Base-by-base conservation (phyloP, 139 green algal species). In the Tetratostichococcus sp. region DNA sequence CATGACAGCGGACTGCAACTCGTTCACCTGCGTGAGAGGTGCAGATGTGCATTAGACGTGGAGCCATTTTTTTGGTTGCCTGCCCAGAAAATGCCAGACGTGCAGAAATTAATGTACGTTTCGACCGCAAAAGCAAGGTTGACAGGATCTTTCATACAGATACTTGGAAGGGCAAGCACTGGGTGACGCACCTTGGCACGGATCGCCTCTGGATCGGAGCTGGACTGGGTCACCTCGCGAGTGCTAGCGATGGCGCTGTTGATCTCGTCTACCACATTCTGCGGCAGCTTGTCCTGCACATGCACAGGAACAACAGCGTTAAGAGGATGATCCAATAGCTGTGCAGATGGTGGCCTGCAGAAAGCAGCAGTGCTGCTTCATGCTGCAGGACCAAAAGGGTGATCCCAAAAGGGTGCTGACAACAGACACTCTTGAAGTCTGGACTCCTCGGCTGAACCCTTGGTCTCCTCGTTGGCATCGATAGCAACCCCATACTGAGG, bases 211-310 rank as follows among this genome's bases (percentile, higher is more conserved):
- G 85, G 81, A 0, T 80, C 43, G 42, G 76, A 68, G 33, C 81
- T 85, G 31, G 26, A 31, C 71, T 93, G 87, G 68, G 88, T 77
- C 14, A 86, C 80, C 30, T 81, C 84, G 5, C 89, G 79, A 43
- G 96, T 71, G 39, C 94, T 91, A 21, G 58, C 74, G n/a, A 97
- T 84, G 25, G 91, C 94, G 26, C 79, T 83, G 65, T 87, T 90
- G 75, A 99, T 96, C n/a, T 87, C 82, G 70, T 98, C 92, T 32
- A 95, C 84, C 26, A 98, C 86, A 3, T 92, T 89, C 83, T 90
- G 82, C 42, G 85, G 83, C 77, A 93, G 68, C 58, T 81, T 80
- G 71, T 62, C 57, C 66, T 25, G 50, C 39, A 11, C 30, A 70
- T 28, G 58, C 31, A 72, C 5, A 17, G 39, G 58, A 43, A 59